phyloP scores from a whole-genome alignment of 2,329 filamentous ascomycete genomes.

The Aspergillus hiratsukae region DNA sequence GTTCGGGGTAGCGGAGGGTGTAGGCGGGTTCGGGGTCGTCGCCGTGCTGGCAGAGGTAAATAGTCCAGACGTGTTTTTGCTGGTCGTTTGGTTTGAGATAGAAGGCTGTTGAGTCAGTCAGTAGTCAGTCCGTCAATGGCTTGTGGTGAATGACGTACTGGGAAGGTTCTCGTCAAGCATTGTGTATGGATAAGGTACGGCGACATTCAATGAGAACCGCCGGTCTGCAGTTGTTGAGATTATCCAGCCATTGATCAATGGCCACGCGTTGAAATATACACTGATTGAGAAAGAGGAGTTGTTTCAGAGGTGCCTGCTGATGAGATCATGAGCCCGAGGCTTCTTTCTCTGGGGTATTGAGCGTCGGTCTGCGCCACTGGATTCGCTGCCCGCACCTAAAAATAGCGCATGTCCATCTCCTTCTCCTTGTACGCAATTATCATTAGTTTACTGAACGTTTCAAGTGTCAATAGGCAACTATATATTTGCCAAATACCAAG shows the following conservation, averaged over 20 bases:
- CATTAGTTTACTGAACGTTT: background rate
- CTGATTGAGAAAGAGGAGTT: background rate
- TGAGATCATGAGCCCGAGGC: background rate
- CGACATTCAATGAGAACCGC: background rate
- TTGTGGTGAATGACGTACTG: constrained; percentile 39
- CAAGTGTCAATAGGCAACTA: background rate
- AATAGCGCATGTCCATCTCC: background rate
- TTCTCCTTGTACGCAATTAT: no score
- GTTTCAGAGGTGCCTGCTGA: background rate
- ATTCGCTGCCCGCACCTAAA: background rate
- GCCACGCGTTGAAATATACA: background rate
- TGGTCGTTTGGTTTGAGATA: constrained; percentile 53
- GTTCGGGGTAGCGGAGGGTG: constrained; percentile 71
- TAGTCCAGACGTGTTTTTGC: constrained; percentile 35
- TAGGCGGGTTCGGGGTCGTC: constrained; percentile 77
- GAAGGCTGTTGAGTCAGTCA: constrained; percentile 44
- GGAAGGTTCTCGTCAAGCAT: constrained; percentile 97
- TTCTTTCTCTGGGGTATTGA: background rate
- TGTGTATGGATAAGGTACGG: constrained; percentile 9
- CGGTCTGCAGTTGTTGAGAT: background rate
- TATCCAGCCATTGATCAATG: background rate
- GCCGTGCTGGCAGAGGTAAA: constrained; percentile 62
- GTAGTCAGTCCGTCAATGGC: no score
- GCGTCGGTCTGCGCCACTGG: background rate
- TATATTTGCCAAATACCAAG: background rate